Evolutionary conservation across 192 early-diverging fungal genomes (phyloP), one percentile per base, ranked within the genome.

Genomic region (Gamsiella multidivaricata): DNA sequence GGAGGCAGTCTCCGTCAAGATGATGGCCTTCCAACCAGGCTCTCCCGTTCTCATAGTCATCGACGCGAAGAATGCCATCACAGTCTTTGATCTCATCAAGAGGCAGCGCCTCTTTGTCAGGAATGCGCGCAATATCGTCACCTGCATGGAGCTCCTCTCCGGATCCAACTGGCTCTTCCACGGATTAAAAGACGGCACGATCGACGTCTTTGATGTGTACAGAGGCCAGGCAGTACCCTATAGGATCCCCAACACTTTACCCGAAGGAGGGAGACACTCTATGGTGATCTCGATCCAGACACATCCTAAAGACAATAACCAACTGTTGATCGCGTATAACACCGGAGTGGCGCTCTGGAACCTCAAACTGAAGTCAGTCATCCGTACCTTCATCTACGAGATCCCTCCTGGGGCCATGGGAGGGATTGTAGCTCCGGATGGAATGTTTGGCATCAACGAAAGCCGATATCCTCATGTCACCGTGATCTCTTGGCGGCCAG

Each of bases 131-230:
- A 82, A 65, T 15, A 69, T 84, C 46, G 82, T 87, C 49, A 87
- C 85, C 7, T 80, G 81, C 22, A 64, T 75, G n/a, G 81, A 80
- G 33, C 69, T 80, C 20, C 79, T 82, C 53, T 26, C 65, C 2
- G 85, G 85, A 37, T 65, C 83, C 52, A 84, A 87, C 34, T 87
- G 85, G 85, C 54, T 87, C 3, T 84, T 83, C 61, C 71, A 84
- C 32, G 85, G 85, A 7, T 70, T 84, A 11, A 80, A 69, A 23
- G 83, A 87, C 58, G 85, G 85, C 1, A 73, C 61, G 53, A 61
- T 84, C n/a, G 80, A 83, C 46, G 83, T 84, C 0, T 82, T 87
- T 64, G 85, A 87, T 61, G 61, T 83, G 15, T 69, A 69, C 12
- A 58, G 61, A 20, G 83, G 83, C 39, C 67, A 67, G 23, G 29